Conservation (phyloP, 2,329 filamentous ascomycete genomes). For the Beauveria brongniartii region DNA sequence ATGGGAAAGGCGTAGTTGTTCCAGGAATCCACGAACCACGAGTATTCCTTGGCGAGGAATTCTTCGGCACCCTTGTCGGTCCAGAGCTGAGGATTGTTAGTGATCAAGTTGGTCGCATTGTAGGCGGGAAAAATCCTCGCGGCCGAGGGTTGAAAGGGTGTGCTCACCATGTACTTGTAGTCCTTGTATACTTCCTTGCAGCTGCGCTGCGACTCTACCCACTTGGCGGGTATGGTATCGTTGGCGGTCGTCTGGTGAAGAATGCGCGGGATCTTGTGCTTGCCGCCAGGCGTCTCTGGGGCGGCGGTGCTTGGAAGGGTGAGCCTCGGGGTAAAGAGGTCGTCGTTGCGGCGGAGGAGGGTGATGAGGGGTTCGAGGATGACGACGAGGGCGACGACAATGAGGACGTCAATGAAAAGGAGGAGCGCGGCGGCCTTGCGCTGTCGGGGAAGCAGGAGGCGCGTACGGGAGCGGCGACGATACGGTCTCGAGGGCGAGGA, state of each 20-base stretch:
- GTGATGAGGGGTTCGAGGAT: slow-evolving; percentile 64
- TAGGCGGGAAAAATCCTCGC: background rate
- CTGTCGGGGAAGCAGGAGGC: slow-evolving; percentile 8
- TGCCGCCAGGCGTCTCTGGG: slow-evolving; percentile 63
- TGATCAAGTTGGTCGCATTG: background rate
- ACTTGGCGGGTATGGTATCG: slow-evolving; percentile 57
- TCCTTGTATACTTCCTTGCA: slow-evolving; percentile 61
- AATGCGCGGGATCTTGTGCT: slow-evolving; percentile 65
- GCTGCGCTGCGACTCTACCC: slow-evolving; percentile 56
- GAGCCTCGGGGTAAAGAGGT: slow-evolving; percentile 23
- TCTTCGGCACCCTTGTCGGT: slow-evolving; percentile 58
- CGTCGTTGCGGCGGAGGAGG: slow-evolving; percentile 45
- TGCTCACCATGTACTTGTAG: slow-evolving; percentile 62
- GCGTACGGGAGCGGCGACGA: slow-evolving; percentile 8
- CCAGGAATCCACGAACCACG: slow-evolving; percentile 64
- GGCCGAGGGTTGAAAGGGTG: background rate
- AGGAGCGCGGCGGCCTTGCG: slow-evolving; percentile 45
- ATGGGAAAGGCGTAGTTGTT: slow-evolving; percentile 63
- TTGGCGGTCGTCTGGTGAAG: slow-evolving; percentile 70
- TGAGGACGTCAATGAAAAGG: slow-evolving; percentile 49
- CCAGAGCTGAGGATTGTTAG: slow-evolving; percentile 48
- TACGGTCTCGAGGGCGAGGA: slow-evolving; percentile 2
- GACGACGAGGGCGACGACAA: slow-evolving; percentile 57
- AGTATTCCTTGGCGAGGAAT: slow-evolving; percentile 61
- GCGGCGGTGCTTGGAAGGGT: slow-evolving; percentile 29